Base-by-base conservation (phyloP, 2,329 filamentous ascomycete genomes). In the Trichoderma simmonsii region DNA sequence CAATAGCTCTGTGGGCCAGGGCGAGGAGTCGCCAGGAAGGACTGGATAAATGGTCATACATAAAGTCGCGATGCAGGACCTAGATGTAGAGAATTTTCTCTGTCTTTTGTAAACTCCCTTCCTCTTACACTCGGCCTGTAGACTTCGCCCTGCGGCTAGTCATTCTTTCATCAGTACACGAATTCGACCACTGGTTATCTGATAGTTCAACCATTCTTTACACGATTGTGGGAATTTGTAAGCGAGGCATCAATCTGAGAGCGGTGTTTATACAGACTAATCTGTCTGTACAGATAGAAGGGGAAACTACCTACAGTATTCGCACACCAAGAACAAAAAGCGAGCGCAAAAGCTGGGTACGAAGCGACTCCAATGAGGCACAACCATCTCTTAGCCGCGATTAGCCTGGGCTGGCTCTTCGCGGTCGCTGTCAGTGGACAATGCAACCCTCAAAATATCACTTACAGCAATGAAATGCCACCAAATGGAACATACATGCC, bases 401-500 rank as follows among this genome's bases (percentile, higher is more conserved):
- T 26, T 28, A 21, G 67, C 67, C 21, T 61, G 6, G 67, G 56
- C 8, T 70, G 67, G 36, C 9, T 62, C 15, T 61, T 62, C 28
- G 39, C 67, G 15, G 30, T 5, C 18, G 67, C 39, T 43, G 30
- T 62, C 7, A 70, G 15, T 36, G 39, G 26, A 28, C 26, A 28
- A 28, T 73, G 72, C 57, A 72, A 65, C 32, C 36, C 70, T n/a
- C 36, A 59, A 11, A 34, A 64, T n/a, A 36, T 61, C 34, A 73
- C 72, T 24, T 73, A 73, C 48, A 73, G 72, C 59, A 64, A 51
- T 11, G 72, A 73, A 51, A 30, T 6, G 4, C 56, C 61, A 6
- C 72, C 72, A 18, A 59, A 60, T 32, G 72, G 72, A 36, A 69
- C 34, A 3, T 73, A 73, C 21, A 73, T 73, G 72, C 63, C 69